phyloP scores from a whole-genome alignment of 768 basidiomycete genomes.

The Agrocybe pediades region DNA sequence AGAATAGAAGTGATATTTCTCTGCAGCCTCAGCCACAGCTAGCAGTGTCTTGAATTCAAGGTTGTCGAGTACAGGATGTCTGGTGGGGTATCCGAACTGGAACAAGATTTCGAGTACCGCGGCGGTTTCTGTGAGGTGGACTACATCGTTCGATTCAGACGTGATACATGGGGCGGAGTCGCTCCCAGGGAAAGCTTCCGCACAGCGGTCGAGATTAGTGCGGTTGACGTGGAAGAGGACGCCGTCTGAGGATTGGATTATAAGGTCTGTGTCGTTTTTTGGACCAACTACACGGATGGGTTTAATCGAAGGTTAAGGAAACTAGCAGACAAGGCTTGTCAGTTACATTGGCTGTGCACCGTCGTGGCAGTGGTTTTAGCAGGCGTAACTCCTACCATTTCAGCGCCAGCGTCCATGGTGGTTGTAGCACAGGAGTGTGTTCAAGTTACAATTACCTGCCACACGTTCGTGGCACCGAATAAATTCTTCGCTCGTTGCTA shows the following conservation, averaged over 20 bases:
- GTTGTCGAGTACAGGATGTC: slow-evolving; percentile 12
- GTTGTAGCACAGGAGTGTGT: too few species aligned
- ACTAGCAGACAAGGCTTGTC: too few species aligned
- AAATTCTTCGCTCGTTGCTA: too few species aligned
- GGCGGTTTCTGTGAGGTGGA: slow-evolving; percentile 15
- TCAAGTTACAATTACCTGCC: too few species aligned
- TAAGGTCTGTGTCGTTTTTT: background rate
- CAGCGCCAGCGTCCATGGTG: too few species aligned
- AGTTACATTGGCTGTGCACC: too few species aligned
- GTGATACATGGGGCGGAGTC: background rate
- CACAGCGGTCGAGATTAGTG: background rate
- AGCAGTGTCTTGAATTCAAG: slow-evolving; percentile 11
- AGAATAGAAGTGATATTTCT: background rate
- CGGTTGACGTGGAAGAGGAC: background rate
- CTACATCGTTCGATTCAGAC: slow-evolving; percentile 10
- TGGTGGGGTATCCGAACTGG: slow-evolving; percentile 20
- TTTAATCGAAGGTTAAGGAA: too few species aligned
- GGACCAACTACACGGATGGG: too few species aligned
- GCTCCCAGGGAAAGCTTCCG: background rate
- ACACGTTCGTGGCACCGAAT: too few species aligned
- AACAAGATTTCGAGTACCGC: slow-evolving; percentile 23
- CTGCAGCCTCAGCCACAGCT: slow-evolving; percentile 18
- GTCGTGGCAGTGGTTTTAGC: too few species aligned
- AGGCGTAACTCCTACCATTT: too few species aligned
- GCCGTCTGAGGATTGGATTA: background rate